Evolutionary conservation across 805 yeast genomes (phyloP).

Genomic region (Yamadazyma akitaensis): DNA sequence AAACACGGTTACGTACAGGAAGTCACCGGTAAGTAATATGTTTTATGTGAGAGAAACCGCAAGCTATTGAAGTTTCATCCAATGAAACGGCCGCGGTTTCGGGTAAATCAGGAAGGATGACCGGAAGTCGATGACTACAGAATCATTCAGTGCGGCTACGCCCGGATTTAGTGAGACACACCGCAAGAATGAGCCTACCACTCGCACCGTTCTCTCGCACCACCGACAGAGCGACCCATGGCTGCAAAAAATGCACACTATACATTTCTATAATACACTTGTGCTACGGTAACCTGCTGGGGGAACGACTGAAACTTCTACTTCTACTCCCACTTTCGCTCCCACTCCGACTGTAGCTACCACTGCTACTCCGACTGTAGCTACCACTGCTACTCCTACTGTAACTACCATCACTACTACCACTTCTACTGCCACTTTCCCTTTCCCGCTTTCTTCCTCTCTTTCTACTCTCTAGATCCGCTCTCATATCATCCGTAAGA

Average conservation of each 20-base stretch:
- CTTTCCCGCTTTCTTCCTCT: slow-evolving; percentile 13
- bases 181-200: too few relatives aligned
- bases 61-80: not conserved
- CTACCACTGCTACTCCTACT: slow-evolving; percentile 14
- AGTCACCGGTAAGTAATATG: not conserved
- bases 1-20: too few relatives aligned
- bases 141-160: not conserved
- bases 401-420: slow-evolving; percentile 12
- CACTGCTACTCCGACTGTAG: slow-evolving; percentile 19
- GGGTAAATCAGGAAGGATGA: not conserved
- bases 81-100: not conserved
- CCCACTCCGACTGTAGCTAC: slow-evolving; percentile 18
- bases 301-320: slow-evolving; percentile 2
- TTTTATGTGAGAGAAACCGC: not conserved
- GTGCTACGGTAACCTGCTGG: not conserved
- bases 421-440: slow-evolving; percentile 15
- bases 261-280: not conserved
- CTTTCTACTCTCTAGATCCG: slow-evolving; percentile 28
- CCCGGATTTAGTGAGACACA: not conserved
- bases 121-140: not conserved
- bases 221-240: too few relatives aligned
- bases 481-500: slow-evolving; percentile 80
- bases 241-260: not conserved
- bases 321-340: slow-evolving; percentile 9
- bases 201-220: too few relatives aligned